Conservation (phyloP, 352 stramenopile species). For the Globisporangium middletonii region DNA sequence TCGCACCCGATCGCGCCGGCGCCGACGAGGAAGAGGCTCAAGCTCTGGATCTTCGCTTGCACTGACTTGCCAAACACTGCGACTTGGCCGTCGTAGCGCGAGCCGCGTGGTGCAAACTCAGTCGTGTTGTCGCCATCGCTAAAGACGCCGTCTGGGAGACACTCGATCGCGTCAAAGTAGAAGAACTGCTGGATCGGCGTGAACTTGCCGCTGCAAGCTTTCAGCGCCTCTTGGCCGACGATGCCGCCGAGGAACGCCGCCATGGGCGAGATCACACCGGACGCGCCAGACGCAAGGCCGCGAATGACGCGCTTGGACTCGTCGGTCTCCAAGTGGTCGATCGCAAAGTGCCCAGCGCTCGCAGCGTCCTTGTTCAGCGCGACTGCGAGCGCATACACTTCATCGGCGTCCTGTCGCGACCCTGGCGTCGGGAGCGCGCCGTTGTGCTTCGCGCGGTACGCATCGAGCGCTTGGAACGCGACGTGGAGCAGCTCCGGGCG, state of each 20-base stretch:
- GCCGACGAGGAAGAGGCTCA: constrained; percentile 97
- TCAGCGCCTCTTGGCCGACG: constrained; percentile 97
- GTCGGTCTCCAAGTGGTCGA: constrained; percentile 55
- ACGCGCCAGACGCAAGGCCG: constrained; percentile 80
- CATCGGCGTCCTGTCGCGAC: constrained; percentile 73
- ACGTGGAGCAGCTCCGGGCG: constrained; percentile 89
- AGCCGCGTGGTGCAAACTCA: constrained; percentile 63
- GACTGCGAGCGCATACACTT: constrained; percentile 79
- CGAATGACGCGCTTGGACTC: constrained; percentile 74
- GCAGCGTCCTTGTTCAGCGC: constrained; percentile 72
- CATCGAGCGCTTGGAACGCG: constrained; percentile 85
- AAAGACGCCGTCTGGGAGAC: constrained; percentile 87
- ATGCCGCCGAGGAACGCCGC: constrained; percentile 96
- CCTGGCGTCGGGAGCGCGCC: constrained; percentile 85
- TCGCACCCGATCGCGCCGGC: constrained; percentile 99
- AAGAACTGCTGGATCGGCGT: constrained; percentile 98
- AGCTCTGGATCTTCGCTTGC: constrained; percentile 76
- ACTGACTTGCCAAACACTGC: constrained; percentile 83
- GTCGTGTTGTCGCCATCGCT: constrained; percentile 20
- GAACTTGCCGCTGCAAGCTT: constrained; percentile 99
- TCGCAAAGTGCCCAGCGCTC: constrained; percentile 51
- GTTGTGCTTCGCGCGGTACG: constrained; percentile 71
- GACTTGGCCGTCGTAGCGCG: constrained; percentile 92
- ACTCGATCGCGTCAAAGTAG: constrained; percentile 98
- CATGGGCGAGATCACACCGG: constrained; percentile 94